Evolutionary conservation across 208 protist genomes (phyloP).

Genomic region (Acanthamoeba royreba): DNA sequence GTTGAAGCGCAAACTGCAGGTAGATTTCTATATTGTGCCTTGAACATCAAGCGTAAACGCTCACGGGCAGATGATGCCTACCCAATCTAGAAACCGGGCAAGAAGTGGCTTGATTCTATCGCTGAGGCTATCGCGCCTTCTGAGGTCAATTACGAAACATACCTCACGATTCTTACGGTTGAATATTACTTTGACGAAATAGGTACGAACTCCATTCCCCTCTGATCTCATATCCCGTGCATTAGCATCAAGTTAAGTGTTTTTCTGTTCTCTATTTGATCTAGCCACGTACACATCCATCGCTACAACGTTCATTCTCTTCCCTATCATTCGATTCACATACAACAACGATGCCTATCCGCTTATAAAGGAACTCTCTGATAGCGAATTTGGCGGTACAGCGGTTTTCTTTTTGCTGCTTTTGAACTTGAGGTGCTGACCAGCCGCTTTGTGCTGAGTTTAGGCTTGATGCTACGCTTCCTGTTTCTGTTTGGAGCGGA

Average conservation of each 20-base stretch:
- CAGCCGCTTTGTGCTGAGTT: neutral
- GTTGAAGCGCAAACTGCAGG: neutral
- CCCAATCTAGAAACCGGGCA: neutral
- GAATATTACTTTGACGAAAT: constrained; percentile 19
- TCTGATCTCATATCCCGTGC: too few relatives aligned
- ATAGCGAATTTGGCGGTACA: neutral
- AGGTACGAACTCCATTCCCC: neutral
- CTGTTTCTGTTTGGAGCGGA: neutral
- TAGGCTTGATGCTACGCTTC: constrained; percentile 18
- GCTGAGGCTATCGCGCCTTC: neutral
- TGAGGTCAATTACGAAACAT: neutral
- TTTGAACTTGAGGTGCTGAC: neutral
- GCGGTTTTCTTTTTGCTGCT: neutral
- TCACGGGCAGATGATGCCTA: too few relatives aligned
- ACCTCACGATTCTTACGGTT: neutral
- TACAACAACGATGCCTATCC: neutral
- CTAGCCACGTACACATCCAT: neutral
- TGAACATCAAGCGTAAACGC: too few relatives aligned
- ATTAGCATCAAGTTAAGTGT: too few relatives aligned
- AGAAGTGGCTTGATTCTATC: neutral
- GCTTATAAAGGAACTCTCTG: neutral
- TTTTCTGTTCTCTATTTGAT: neutral
- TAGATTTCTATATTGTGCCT: neutral
- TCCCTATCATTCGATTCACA: neutral
- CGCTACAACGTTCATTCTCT: neutral